These are phyloP conservation scores for Lepidium aucheri DNA, from an alignment of 345 rosid genomes.

Conservation along the genomic window DNA sequence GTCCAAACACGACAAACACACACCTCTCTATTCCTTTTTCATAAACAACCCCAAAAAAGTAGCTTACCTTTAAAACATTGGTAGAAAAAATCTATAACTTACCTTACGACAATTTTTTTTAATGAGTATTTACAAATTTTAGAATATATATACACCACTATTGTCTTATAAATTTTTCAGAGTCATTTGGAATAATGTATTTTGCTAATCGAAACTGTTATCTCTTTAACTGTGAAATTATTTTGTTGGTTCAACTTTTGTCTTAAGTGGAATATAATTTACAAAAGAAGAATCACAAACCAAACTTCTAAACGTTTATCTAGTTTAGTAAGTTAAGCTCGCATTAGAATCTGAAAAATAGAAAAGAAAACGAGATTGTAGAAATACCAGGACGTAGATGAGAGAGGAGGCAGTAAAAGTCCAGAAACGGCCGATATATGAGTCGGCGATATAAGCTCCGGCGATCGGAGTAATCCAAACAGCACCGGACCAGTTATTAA, in stretches of 20 bases:
- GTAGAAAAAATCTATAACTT: not conserved
- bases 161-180: no score
- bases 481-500: conserved; percentile 84
- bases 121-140: not conserved
- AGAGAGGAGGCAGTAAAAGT: conserved; percentile 86
- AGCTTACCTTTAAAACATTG: not conserved
- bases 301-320: no score
- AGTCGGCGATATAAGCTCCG: conserved; percentile 88
- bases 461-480: conserved; percentile 91
- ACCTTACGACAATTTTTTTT: no score
- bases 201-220: not conserved
- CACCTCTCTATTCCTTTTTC: not conserved
- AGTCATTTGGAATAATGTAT: not conserved
- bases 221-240: not conserved
- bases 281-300: no score
- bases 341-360: not conserved
- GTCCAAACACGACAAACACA: conserved; percentile 16
- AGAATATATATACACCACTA: not conserved
- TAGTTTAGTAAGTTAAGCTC: not conserved
- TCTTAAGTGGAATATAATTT: no score
- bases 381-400: conserved; percentile 58
- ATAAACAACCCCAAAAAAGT: not conserved
- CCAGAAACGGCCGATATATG: conserved; percentile 90
- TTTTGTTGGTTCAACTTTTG: no score
- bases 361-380: not conserved